Evolutionary conservation across 2,329 filamentous ascomycete species (phyloP), one percentile per base, ranked within the genome.

Genomic region (Neofusicoccum parvum): DNA sequence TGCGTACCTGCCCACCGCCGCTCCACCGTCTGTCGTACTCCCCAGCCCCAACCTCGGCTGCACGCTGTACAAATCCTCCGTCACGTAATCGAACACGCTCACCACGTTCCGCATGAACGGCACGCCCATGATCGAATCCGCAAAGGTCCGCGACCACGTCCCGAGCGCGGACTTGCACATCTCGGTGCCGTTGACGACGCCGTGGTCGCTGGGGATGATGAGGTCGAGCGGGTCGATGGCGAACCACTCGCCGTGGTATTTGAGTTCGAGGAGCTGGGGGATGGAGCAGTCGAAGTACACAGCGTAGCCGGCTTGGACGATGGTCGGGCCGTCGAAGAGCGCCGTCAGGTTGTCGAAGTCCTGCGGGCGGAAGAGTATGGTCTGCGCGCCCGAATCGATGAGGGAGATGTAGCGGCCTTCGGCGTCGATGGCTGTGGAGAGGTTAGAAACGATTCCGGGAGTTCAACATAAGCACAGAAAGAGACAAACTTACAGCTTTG

Each of bases 161-260:
- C 54, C 54, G 10, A 59, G 41, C 41, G 54, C 54, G n/a, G 54
- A n/a, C 41, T 20, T 59, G 54, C 54, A 59, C 54, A 59, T 59
- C 9, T 20, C 41, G n/a, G 54, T 59, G 11, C 54, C 54, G 6
- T 59, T 59, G 27, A 59, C 54, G 10, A 36, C 27, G 10, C 41
- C 27, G 10, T 59, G 54, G 7, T 46, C 41, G 41, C 54, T 36
- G 3, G 54, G 54, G 41, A 59, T 48, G 15, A 59, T 59, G 5
- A 59, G 41, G 41, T 59, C 54, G 27, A 59, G 54, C 54, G 54
- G 54, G 27, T 59, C 54, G 54, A 59, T 27, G 27, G 54, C 23
- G 41, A 59, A 59, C 54, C 54, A 59, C 7, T 23, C 17, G 41
- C 27, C 54, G 41, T 59, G 54, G 54, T 59, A 59, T 7, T 23